Base-by-base conservation (phyloP, 352 stramenopile species). In the Phytophthora capsici region DNA sequence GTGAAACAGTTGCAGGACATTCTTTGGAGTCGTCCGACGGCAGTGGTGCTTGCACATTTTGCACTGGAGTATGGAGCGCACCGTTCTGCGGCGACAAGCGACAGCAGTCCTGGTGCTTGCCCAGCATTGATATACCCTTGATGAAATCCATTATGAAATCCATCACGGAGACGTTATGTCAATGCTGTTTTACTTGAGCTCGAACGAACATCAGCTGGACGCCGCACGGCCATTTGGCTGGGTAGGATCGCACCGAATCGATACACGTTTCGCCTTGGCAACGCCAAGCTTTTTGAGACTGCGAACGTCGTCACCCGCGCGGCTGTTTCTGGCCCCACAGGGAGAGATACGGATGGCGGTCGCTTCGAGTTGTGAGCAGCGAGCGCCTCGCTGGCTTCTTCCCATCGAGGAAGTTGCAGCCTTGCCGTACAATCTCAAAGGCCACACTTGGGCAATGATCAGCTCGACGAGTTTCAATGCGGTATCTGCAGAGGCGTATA, bases 321-420 rank as follows among this genome's bases (percentile, higher is more conserved):
- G 59, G 59, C 50, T 56, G 53, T 61, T 70, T 70, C 62, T 70
- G 40, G 37, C 54, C 46, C 20, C 23, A 46, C 17, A 8, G 43
- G 14, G n/a, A 69, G 55, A 70, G 54, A 65, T 66, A 65, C 62
- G 47, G 62, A 70, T 54, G 61, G 47, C 30, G 47, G 26, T 57
- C 48, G 51, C 45, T 41, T 51, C 38, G 30, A 47, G 12, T 30
- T 26, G 19, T 17, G 26, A 41, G 20, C 19, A 13, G 20, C 51
- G 44, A 56, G 25, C 22, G 20, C 19, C 22, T 53, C 51, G 59
- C 62, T 60, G 53, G 61, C 61, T 64, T 51, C 45, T 64, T 64
- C 43, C 37, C 19, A 57, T 57, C 26, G 44, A 62, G n/a, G 28
- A 34, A 34, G 9, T 12, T 34, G 2, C 6, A n/a, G 40, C 26